phyloP scores from a whole-genome alignment of 1,139 yeast species.

The Geotrichum restrictum region DNA sequence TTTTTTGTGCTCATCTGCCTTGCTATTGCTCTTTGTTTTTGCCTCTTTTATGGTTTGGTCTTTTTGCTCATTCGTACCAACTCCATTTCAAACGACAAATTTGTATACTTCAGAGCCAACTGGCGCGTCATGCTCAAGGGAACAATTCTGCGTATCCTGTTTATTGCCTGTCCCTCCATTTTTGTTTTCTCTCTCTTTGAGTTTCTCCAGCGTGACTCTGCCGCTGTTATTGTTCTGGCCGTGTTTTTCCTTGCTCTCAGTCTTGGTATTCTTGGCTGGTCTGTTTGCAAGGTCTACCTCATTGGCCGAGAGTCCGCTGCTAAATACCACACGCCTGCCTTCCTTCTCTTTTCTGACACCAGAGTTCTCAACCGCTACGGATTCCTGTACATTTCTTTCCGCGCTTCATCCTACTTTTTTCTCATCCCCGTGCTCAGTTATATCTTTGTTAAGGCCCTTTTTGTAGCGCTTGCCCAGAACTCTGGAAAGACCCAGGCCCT shows the following conservation, averaged over 20 bases:
- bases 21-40: conserved; percentile 32
- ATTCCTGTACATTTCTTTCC: conserved; percentile 81
- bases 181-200: conserved; percentile 84
- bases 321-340: conserved; percentile 84
- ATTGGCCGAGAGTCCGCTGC: conserved; percentile 69
- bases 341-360: conserved; percentile 78
- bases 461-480: conserved; percentile 79
- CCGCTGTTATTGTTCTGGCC: conserved; percentile 80
- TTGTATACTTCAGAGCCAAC: conserved; percentile 61
- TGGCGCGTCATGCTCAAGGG: conserved; percentile 84
- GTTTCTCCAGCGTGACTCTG: conserved; percentile 76
- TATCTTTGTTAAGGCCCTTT: conserved; percentile 66
- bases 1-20: conserved; percentile 68
- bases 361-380: conserved; percentile 82
- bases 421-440: conserved; percentile 60
- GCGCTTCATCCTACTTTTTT: conserved; percentile 82
- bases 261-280: conserved; percentile 62
- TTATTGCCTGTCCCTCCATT: conserved; percentile 59
- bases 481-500: conserved; percentile 80
- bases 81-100: conserved; percentile 31
- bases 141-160: conserved; percentile 70
- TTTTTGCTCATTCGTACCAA: conserved; percentile 23
- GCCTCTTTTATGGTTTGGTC: conserved; percentile 26
- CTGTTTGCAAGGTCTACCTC: conserved; percentile 61
- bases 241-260: conserved; percentile 60